These are phyloP conservation scores for Solanum corneliomulleri DNA, from an alignment of 257 asterid genomes.

Conservation along the genomic window DNA sequence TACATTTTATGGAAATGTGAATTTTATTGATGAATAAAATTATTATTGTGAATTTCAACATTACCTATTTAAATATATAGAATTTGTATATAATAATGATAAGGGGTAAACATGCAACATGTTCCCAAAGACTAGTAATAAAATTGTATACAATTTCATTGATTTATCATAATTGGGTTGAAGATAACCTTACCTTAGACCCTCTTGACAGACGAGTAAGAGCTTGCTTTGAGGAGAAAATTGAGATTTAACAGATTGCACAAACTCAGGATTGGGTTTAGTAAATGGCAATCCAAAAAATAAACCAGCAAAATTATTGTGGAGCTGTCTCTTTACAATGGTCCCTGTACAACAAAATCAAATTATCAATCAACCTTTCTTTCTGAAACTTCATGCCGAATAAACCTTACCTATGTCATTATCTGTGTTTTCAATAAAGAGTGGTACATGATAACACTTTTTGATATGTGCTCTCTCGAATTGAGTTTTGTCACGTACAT, in stretches of 20 bases:
- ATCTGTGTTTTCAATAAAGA: constrained; percentile 69
- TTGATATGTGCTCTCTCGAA: constrained; percentile 72
- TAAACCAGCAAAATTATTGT: constrained; percentile 81
- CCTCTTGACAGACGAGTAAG: constrained; percentile 92
- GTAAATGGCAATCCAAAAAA: constrained; percentile 87
- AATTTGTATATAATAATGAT: too few species aligned
- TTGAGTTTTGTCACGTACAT: constrained; percentile 74
- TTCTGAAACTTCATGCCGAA: too few species aligned
- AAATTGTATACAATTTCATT: background rate
- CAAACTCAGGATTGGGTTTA: constrained; percentile 63
- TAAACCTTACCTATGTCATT: constrained; percentile 35
- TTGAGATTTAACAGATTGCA: constrained; percentile 50
- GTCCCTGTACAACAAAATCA: constrained; percentile 43
- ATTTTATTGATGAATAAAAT: too few species aligned
- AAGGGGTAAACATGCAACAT: too few species aligned
- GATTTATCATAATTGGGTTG: background rate
- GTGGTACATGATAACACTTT: constrained; percentile 64
- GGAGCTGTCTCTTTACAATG: constrained; percentile 51
- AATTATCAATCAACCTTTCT: background rate
- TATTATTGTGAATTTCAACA: too few species aligned
- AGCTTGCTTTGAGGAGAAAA: constrained; percentile 72
- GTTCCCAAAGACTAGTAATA: too few species aligned
- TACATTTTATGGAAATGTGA: too few species aligned
- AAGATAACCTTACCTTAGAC: constrained; percentile 51
- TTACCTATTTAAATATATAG: too few species aligned